Evolutionary conservation across 2,329 filamentous ascomycete genomes (phyloP), one percentile per base, ranked within the genome.

Genomic region (Aspergillus felis): DNA sequence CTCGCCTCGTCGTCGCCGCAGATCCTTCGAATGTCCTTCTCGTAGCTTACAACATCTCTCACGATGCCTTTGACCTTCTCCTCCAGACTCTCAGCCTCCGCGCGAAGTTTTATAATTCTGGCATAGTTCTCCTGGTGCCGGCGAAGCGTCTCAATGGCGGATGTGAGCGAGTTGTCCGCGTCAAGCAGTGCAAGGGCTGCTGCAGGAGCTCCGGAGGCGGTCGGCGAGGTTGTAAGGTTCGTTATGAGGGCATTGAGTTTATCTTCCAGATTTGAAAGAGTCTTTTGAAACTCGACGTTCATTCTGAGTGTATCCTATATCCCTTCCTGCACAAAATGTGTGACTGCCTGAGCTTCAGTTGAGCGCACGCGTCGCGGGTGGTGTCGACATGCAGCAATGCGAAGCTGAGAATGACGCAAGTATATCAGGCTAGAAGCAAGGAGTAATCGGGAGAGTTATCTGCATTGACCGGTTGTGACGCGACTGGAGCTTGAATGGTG

Each of bases 111-210:
- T 1, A 79, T 61, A 27, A 79, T 78, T 27, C 64, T 73, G 1
- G 71, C 69, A 55, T 79, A 75, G 60, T 79, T 79, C 44, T 71
- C 67, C 62, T 79, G 78, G 64, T 79, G 78, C 22, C 62, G 66
- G 57, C 75, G 73, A 14, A 79, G 75, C 3, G 74, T 74, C 25
- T 73, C 61, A 25, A 79, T 70, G 22, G 76, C 69, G n/a, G 71
- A 68, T 25, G 74, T 70, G 27, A 79, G 66, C 12, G 64, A 64
- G 61, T 78, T 74, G 63, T 79, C 77, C 8, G 76, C 75, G 50
- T 73, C 65, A 32, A 79, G 65, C 7, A 79, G 68, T 53, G 72
- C 68, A 53, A 71, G 53, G 3, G 76, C 71, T 4, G 76, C 74
- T 7, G 74, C 68, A 1, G 77, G 77, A 1, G 76, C 77, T 46